phyloP scores from a whole-genome alignment of 257 asterid species.

The Nicotiana otophora region DNA sequence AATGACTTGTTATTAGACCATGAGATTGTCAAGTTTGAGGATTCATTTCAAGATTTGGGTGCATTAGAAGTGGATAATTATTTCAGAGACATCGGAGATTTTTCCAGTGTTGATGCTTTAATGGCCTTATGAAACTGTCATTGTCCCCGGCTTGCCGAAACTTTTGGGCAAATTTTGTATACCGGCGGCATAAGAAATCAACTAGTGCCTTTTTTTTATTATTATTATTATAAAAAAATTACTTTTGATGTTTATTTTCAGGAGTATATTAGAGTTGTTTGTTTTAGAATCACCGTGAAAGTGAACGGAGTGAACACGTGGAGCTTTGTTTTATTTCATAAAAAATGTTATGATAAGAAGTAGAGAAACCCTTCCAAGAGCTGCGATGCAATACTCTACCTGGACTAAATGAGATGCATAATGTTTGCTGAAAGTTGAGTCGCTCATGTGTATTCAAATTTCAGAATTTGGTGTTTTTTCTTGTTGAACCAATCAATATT shows the following conservation, averaged over 20 bases:
- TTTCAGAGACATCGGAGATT: constrained; percentile 45
- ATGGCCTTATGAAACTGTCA: constrained; percentile 19
- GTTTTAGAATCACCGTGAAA: constrained; percentile 26
- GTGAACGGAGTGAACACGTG: constrained; percentile 26
- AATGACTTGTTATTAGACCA: neutral
- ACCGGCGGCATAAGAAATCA: constrained; percentile 24
- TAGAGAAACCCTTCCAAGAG: neutral
- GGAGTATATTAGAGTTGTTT: neutral
- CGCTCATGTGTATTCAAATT: neutral
- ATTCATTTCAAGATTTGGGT: constrained; percentile 34
- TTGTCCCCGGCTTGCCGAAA: constrained; percentile 37
- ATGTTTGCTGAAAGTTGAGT: neutral
- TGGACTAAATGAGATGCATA: constrained; percentile 4
- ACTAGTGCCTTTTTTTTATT: neutral
- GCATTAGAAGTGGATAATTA: constrained; percentile 48
- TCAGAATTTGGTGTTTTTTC: neutral
- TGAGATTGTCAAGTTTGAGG: constrained; percentile 28
- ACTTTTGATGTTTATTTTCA: neutral
- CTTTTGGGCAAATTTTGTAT: constrained; percentile 69
- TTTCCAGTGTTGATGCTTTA: constrained; percentile 32
- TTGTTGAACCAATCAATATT: neutral
- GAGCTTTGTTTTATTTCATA: neutral
- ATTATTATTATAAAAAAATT: neutral
- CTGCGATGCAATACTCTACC: neutral
- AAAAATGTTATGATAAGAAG: constrained; percentile 6